Conservation (phyloP, 1,139 yeast genomes). For the Meyerozyma smithsonii region DNA sequence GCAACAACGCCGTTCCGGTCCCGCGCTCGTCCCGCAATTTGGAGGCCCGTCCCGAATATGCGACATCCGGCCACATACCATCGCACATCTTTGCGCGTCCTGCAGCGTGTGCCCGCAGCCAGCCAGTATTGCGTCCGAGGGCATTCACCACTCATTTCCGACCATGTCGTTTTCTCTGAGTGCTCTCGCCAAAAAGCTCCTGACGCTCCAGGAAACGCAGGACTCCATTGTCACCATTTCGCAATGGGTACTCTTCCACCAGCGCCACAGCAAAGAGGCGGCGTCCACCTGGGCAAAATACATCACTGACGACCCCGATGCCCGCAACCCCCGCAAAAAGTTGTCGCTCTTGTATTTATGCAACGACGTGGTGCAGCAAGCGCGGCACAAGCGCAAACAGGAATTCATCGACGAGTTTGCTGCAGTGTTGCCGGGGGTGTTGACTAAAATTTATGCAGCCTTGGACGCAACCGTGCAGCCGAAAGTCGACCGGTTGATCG, state of each 20-base stretch:
- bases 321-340: conserved; percentile 14
- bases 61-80: too few species aligned
- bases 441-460: conserved; percentile 26
- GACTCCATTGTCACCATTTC: conserved; percentile 79
- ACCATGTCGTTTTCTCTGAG: conserved; percentile 61
- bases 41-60: too few species aligned
- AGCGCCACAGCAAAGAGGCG: conserved; percentile 56
- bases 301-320: conserved; percentile 18
- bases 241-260: conserved; percentile 81
- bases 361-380: conserved; percentile 82
- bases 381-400: conserved; percentile 57
- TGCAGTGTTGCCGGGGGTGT: conserved; percentile 36
- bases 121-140: too few species aligned
- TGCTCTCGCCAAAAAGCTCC: conserved; percentile 52
- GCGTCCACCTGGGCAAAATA: conserved; percentile 60
- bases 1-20: too few species aligned
- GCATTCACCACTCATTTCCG: too few species aligned
- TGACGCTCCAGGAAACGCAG: conserved; percentile 67
- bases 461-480: conserved; percentile 40
- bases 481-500: conserved; percentile 60
- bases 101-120: too few species aligned
- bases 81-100: too few species aligned
- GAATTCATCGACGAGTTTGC: conserved; percentile 62
- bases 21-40: too few species aligned
- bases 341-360: conserved; percentile 67